Percentiles rank a stretch among this genome's conserved stretches.
Evolutionary conservation across 768 basidiomycete species (phyloP).

Genomic region (Boletus sensibilis): DNA sequence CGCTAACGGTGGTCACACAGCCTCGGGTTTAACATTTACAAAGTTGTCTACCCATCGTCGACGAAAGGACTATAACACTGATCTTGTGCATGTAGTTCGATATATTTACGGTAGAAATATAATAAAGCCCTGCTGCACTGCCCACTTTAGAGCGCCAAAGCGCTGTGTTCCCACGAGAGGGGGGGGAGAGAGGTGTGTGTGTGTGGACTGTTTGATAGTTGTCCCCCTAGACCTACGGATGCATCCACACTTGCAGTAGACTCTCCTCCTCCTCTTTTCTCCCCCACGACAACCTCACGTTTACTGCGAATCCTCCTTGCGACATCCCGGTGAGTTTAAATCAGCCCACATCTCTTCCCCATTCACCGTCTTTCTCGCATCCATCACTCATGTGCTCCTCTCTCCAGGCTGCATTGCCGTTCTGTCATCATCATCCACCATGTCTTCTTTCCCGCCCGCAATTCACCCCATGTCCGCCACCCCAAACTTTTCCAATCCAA

Average conservation of each 20-base stretch:
- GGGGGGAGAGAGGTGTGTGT: not conserved
- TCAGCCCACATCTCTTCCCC: constrained; percentile 6
- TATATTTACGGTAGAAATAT: constrained; percentile 2
- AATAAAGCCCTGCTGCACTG: constrained; percentile 4
- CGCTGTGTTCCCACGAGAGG: constrained; percentile 27
- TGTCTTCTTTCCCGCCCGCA: constrained; percentile 12
- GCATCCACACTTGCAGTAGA: constrained; percentile 25
- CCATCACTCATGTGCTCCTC: not conserved
- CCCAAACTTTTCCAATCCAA: constrained; percentile 11
- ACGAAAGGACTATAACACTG: constrained; percentile 3
- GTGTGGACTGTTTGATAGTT: constrained; percentile 2
- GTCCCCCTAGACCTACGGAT: constrained; percentile 35
- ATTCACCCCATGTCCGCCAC: constrained; percentile 14
- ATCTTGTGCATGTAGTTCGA: not conserved
- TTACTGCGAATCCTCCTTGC: constrained; percentile 1
- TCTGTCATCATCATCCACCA: constrained; percentile 1
- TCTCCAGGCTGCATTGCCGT: constrained; percentile 4
- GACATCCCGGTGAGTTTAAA: constrained; percentile 2
- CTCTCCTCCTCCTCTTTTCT: not conserved
- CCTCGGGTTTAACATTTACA: constrained; percentile 77
- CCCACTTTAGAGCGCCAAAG: not conserved
- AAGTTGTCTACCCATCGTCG: constrained; percentile 43
- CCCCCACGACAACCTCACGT: constrained; percentile 10
- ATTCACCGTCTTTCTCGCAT: not conserved
- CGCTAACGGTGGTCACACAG: constrained; percentile 38